Conservation (phyloP, 1,284 basidiomycete species). For the Austroboletus rostrupii region DNA sequence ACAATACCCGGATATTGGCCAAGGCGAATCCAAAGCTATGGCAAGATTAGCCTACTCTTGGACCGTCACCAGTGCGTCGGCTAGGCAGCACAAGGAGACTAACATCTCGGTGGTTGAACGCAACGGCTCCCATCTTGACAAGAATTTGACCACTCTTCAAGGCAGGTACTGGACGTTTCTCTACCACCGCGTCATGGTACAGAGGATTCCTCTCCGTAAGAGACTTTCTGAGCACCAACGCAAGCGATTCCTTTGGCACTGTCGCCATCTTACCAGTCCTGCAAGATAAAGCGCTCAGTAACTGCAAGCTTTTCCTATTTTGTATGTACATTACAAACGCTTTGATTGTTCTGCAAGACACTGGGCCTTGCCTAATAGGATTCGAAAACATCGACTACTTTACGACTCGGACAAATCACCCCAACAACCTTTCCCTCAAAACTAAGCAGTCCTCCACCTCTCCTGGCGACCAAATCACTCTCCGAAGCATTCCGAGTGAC, state of each 20-base stretch:
- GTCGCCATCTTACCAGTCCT: slow-evolving; percentile 5
- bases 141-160: slow-evolving; percentile 57
- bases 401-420: slow-evolving; percentile 31
- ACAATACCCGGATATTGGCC: slow-evolving; percentile 67
- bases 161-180: slow-evolving; percentile 43
- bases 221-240: slow-evolving; percentile 41
- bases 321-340: not conserved
- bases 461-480: slow-evolving; percentile 51
- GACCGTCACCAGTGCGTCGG: not conserved
- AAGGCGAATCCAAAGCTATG: slow-evolving; percentile 70
- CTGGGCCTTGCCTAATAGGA: not conserved
- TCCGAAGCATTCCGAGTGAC: slow-evolving; percentile 28
- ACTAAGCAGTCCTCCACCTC: slow-evolving; percentile 37
- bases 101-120: slow-evolving; percentile 82
- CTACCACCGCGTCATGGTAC: slow-evolving; percentile 53
- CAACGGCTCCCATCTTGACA: slow-evolving; percentile 63
- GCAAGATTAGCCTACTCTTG: not conserved
- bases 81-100: slow-evolving; percentile 19
- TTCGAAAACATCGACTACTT: not conserved
- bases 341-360: no score
- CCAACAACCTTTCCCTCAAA: slow-evolving; percentile 48
- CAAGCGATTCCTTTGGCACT: slow-evolving; percentile 35
- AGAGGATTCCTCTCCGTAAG: slow-evolving; percentile 30
- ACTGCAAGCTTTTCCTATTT: no score
- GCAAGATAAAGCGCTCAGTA: no score